Evolutionary conservation across 257 asterid genomes (phyloP), one percentile per base, ranked within the genome.

Genomic region (Solanum habrochaites): DNA sequence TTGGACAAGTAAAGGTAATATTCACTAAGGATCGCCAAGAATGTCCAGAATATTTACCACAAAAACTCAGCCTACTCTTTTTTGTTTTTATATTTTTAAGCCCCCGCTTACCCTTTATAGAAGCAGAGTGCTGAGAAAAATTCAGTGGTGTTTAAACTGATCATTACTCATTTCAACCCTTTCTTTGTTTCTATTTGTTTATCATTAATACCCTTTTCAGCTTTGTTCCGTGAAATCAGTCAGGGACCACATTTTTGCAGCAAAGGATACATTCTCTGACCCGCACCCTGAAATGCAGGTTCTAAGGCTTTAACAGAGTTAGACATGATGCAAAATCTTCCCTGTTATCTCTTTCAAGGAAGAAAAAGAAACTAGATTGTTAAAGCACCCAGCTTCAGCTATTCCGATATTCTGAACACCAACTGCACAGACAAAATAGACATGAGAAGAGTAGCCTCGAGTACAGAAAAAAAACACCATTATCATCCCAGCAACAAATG

Each of bases 201-300:
- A 21, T 72, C 10, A 72, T 43, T 47, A n/a, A 37, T 39, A n/a
- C 21, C 49, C 56, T 20, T 35, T 67, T 67, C 32, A 20, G 18
- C 81, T 47, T 85, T 27, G 52, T 45, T 45, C 43, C 64, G 21
- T 31, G 82, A 14, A 70, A 85, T 40, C 62, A 43, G 75, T 21
- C 43, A 23, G 25, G 32, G 72, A 49, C 21, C 87, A 85, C 29
- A 69, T 14, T 83, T 49, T 81, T 35, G 56, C 83, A 81, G 71
- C 66, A 84, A 86, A 93, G 97, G 98, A 96, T 96, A 96, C 99
- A 91, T 87, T 92, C 87, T 96, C 92, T 95, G 98, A 86, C 98
- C 99, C 47, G 90, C 96, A 90, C 96, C 98, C 89, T 96, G 99
- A 89, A 95, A 96, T 89, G 98, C 99, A 90, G 99, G 99, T 89